Evolutionary conservation across 495 filamentous ascomycete genomes (phyloP).

Genomic region (Neurospora intermedia): DNA sequence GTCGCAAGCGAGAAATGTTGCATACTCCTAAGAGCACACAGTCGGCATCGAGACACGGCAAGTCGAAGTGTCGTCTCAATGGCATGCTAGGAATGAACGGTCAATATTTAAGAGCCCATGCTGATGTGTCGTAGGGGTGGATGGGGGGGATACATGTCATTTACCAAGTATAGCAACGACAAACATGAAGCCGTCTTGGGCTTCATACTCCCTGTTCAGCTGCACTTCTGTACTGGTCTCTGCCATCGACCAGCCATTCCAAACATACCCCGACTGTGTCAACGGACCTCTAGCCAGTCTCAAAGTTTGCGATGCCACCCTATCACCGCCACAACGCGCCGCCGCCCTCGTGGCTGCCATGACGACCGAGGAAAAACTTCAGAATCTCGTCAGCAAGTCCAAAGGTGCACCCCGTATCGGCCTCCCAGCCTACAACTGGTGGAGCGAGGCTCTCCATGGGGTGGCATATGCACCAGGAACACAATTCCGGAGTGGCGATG

Average conservation of each 20-base stretch:
- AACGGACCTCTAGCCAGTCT: conserved; percentile 25
- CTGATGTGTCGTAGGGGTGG: neutral
- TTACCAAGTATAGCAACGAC: neutral
- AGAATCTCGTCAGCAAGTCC: conserved; percentile 29
- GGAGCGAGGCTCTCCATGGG: conserved; percentile 42
- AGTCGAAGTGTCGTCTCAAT: neutral
- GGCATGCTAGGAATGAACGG: neutral
- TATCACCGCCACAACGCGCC: conserved; percentile 33
- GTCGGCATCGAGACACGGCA: neutral
- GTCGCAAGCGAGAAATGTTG: neutral
- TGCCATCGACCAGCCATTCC: conserved; percentile 4
- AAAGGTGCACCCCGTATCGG: conserved; percentile 30
- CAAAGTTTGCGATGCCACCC: conserved; percentile 38
- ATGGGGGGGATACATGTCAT: neutral
- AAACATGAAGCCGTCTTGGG: neutral
- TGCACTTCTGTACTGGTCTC: neutral
- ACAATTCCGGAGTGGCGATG: conserved; percentile 11
- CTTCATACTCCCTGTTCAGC: neutral
- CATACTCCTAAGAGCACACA: neutral
- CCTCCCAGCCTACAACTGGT: conserved; percentile 36
- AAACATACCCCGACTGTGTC: conserved; percentile 24
- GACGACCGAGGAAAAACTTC: conserved; percentile 32
- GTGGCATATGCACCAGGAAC: conserved; percentile 28
- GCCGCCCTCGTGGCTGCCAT: conserved; percentile 30
- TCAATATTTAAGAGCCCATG: neutral